A percentile compares a stretch with the other conserved stretches of the same genome.
These are phyloP conservation scores for Ogataea paraovalis DNA, from an alignment of 805 yeast species.

Conservation along the genomic window DNA sequence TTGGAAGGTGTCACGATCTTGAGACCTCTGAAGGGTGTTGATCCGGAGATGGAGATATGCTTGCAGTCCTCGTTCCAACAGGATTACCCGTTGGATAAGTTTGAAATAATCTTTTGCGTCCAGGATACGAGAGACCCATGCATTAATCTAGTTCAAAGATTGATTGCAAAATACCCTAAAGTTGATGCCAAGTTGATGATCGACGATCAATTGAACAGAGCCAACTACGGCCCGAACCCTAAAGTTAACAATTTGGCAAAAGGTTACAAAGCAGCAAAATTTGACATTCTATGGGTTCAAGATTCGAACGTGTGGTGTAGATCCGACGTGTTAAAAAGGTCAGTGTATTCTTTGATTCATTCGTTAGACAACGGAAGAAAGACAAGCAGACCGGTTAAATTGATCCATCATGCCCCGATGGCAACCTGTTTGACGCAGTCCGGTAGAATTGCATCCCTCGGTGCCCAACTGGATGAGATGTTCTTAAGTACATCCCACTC, in stretches of 20 bases:
- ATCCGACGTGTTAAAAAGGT: constrained; percentile 59
- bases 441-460: constrained; percentile 34
- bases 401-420: constrained; percentile 81
- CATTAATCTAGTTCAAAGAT: constrained; percentile 46
- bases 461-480: constrained; percentile 79
- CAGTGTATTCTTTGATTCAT: constrained; percentile 48
- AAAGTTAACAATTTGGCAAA: constrained; percentile 84
- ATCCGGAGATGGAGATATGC: constrained; percentile 67
- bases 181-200: constrained; percentile 57
- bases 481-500: constrained; percentile 80
- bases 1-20: constrained; percentile 71
- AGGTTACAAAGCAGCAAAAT: constrained; percentile 64
- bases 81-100: constrained; percentile 52
- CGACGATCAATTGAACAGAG: constrained; percentile 37
- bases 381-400: constrained; percentile 42
- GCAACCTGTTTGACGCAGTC: constrained; percentile 35
- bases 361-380: constrained; percentile 49
- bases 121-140: constrained; percentile 63
- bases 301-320: constrained; percentile 83
- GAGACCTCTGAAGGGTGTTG: constrained; percentile 82
- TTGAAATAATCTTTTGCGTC: constrained; percentile 76
- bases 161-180: constrained; percentile 51
- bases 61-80: constrained; percentile 66
- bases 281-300: constrained; percentile 78
- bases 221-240: constrained; percentile 78